phyloP scores from a whole-genome alignment of 805 yeast genomes.

The Starmerella vitae region DNA sequence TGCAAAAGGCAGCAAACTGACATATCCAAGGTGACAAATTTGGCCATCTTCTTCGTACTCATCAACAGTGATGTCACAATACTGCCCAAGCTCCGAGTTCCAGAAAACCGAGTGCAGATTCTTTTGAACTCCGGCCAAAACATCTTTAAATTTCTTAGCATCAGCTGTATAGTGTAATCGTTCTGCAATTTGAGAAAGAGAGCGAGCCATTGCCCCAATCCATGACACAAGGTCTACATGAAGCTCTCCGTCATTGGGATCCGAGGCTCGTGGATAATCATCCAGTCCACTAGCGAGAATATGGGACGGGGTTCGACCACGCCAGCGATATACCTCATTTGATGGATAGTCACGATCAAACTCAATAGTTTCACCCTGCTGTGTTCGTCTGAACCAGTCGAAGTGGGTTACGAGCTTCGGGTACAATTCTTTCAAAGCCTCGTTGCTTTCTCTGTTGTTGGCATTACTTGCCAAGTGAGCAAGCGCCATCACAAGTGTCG shows the following conservation, averaged over 20 bases:
- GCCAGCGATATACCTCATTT: constrained; percentile 75
- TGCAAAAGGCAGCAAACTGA: constrained; percentile 73
- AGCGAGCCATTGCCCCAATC: constrained; percentile 84
- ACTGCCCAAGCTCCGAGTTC: constrained; percentile 50
- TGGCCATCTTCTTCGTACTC: constrained; percentile 50
- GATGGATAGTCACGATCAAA: constrained; percentile 47
- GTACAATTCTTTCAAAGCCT: constrained; percentile 39
- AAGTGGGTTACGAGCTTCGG: constrained; percentile 67
- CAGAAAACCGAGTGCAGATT: constrained; percentile 72
- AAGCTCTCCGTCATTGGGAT: constrained; percentile 76
- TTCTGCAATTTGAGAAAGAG: constrained; percentile 62
- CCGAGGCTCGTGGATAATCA: constrained; percentile 78
- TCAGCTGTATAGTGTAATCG: constrained; percentile 49
- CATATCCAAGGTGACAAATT: constrained; percentile 85
- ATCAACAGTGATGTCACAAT: constrained; percentile 74
- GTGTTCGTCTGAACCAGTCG: constrained; percentile 74
- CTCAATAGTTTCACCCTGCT: constrained; percentile 57
- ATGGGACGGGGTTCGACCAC: constrained; percentile 74
- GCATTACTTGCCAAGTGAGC: constrained; percentile 35
- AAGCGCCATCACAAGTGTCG: constrained; percentile 59
- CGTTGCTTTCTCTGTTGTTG: constrained; percentile 1
- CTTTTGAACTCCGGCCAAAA: constrained; percentile 42
- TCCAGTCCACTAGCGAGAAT: constrained; percentile 89
- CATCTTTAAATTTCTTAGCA: constrained; percentile 36
- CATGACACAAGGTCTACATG: constrained; percentile 83